phyloP scores from a whole-genome alignment of 768 basidiomycete genomes.

The Trametes coccinea region DNA sequence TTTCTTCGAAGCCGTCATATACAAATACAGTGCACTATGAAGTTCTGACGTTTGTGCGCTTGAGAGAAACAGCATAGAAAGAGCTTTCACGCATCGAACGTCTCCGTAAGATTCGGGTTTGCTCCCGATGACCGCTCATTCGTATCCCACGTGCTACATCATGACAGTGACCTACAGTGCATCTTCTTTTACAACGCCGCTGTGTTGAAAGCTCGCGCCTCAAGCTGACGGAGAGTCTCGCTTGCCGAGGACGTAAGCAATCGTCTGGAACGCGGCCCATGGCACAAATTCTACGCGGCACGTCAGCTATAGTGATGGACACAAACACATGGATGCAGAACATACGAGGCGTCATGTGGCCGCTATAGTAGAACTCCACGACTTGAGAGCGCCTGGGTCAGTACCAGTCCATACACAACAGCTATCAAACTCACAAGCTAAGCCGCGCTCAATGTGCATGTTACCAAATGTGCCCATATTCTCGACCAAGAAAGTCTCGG shows the following conservation, averaged over 20 bases:
- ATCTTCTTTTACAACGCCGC: too few species aligned
- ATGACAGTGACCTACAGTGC: neutral
- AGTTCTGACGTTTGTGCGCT: too few species aligned
- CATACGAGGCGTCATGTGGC: slow-evolving; percentile 62
- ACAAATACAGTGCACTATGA: too few species aligned
- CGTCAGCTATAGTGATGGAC: neutral
- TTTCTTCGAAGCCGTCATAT: too few species aligned
- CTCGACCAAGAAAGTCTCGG: slow-evolving; percentile 34
- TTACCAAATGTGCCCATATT: slow-evolving; percentile 36
- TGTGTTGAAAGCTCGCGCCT: too few species aligned
- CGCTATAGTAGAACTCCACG: slow-evolving; percentile 58
- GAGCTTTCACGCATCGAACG: too few species aligned
- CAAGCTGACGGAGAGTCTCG: slow-evolving; percentile 43
- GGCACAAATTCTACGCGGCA: slow-evolving; percentile 25
- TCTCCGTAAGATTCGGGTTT: too few species aligned
- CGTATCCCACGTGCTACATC: neutral
- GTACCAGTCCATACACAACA: neutral
- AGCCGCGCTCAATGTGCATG: slow-evolving; percentile 35
- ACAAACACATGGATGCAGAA: slow-evolving; percentile 23
- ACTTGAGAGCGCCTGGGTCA: slow-evolving; percentile 34
- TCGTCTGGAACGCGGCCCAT: slow-evolving; percentile 67
- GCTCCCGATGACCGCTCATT: too few species aligned
- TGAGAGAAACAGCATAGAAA: too few species aligned
- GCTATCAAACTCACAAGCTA: slow-evolving; percentile 32
- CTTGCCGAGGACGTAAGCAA: slow-evolving; percentile 66